These are phyloP conservation scores for Leishmania amazonensis DNA, from an alignment of 208 protist genomes.

Conservation along the genomic window DNA sequence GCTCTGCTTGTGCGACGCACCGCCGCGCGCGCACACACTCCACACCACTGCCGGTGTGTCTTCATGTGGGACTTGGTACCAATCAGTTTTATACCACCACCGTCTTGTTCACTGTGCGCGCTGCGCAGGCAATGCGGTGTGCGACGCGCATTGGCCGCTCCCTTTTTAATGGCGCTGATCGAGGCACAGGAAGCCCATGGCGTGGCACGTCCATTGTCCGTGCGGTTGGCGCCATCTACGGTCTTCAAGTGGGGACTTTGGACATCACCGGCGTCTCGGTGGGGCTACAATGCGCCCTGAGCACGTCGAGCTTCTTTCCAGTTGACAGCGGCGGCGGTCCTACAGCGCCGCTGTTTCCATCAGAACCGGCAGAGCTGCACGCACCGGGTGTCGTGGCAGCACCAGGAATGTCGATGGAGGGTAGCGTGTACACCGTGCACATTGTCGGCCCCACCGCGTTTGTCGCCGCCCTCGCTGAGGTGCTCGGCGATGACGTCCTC, in stretches of 20 bases:
- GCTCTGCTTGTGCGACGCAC: neutral
- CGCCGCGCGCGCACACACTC: neutral
- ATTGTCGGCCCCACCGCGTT: conserved; percentile 3
- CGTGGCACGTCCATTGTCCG: neutral
- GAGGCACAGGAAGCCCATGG: neutral
- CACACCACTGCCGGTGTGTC: neutral
- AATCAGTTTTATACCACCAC: neutral
- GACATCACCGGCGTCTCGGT: neutral
- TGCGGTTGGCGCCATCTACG: conserved; percentile 3
- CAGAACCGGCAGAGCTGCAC: too few relatives aligned
- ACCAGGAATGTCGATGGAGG: neutral
- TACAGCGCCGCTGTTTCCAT: neutral
- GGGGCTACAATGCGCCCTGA: neutral
- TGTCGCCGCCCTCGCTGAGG: neutral
- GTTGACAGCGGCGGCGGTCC: neutral
- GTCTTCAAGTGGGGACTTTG: neutral
- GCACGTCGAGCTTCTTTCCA: conserved; percentile 6
- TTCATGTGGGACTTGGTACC: neutral
- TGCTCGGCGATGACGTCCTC: conserved; percentile 11
- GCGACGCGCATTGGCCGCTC: conserved; percentile 1
- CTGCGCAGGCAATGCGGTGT: neutral
- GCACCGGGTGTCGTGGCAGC: too few relatives aligned
- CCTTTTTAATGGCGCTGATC: neutral
- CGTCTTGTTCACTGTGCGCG: neutral
- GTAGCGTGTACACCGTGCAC: conserved; percentile 5